Conservation (phyloP, 805 yeast genomes). For the Diddensiella transvaalensis region DNA sequence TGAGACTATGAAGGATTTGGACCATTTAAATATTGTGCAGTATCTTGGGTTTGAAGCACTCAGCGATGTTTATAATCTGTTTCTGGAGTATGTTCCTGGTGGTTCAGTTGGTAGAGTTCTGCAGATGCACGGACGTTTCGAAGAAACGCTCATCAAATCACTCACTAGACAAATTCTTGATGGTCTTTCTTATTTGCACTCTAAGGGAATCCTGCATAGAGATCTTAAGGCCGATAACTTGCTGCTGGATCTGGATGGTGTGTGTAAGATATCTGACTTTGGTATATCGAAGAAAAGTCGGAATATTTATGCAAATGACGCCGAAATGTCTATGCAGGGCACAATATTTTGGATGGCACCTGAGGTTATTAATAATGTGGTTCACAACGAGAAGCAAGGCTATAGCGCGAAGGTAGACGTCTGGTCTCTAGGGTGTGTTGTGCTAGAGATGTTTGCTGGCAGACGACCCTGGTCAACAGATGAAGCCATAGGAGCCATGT, state of each 20-base stretch:
- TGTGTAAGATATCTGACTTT: conserved; percentile 92
- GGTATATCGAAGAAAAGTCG: conserved; percentile 87
- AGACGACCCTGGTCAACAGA: conserved; percentile 96
- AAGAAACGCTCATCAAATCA: conserved; percentile 67
- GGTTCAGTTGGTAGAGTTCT: conserved; percentile 90
- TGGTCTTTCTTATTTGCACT: conserved; percentile 85
- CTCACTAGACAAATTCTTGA: conserved; percentile 74
- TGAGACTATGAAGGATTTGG: conserved; percentile 87
- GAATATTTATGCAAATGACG: conserved; percentile 79
- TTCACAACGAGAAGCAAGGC: conserved; percentile 73
- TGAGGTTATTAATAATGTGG: conserved; percentile 85
- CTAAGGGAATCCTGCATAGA: conserved; percentile 83
- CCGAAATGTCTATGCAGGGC: conserved; percentile 98
- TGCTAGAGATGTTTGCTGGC: conserved; percentile 96
- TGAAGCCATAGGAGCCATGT: conserved; percentile 92
- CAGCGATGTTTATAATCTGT: conserved; percentile 71
- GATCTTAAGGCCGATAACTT: conserved; percentile 94
- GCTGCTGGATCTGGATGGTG: conserved; percentile 83
- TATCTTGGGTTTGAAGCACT: conserved; percentile 87
- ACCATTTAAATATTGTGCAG: conserved; percentile 92
- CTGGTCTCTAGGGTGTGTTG: conserved; percentile 98
- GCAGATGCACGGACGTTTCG: conserved; percentile 78
- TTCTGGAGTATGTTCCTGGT: conserved; percentile 95
- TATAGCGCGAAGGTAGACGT: conserved; percentile 97
- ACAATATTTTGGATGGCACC: conserved; percentile 99